Evolutionary conservation across 805 yeast species (phyloP), one percentile per base, ranked within the genome.

Genomic region (Lipomyces chichibuensis): DNA sequence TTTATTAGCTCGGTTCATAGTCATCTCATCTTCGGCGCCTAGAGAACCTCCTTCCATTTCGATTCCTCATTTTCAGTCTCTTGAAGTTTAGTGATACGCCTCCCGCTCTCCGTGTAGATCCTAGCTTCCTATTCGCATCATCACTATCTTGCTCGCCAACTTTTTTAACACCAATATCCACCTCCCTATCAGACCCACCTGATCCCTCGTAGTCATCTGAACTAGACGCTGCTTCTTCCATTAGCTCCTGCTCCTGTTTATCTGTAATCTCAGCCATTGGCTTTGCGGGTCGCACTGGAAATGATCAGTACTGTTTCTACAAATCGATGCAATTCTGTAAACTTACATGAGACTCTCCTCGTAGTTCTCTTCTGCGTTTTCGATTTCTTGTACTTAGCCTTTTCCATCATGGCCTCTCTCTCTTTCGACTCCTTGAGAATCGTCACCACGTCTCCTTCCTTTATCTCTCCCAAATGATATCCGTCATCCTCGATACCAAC

Each of bases 391-490:
- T 35, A 62, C 33, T 25, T 25, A 3, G 33, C 17, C 8, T 52
- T 52, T 5, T 52, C 32, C 14, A 17, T 29, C 25, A 14, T 17
- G 4, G 46, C 43, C 37, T 25, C 63, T 9, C 59, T 49, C 23
- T 37, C 39, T 13, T 59, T 32, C 14, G 61, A 61, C 52, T 27
- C 61, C 29, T 20, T 32, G 39, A 53, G 62, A 35, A 60, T 29
- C 20, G 54, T 54, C n/a, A 29, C 63, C 13, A 51, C 20, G 37
- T 61, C 67, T 13, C 51, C 63, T 52, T 66, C 71, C 51, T 58
- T 65, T 8, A 56, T 29, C 52, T 69, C 71, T 8, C 71, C 71
- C 43, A 69, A 46, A 25, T 69, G 71, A 61, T 57, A 66, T 14
- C 11, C 57, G 17, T 11, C 46, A 27, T 20, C 32, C 37, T 29